phyloP scores from a whole-genome alignment of 371 early-diverging fungal species.

The Caulochytrium protostelioides region DNA sequence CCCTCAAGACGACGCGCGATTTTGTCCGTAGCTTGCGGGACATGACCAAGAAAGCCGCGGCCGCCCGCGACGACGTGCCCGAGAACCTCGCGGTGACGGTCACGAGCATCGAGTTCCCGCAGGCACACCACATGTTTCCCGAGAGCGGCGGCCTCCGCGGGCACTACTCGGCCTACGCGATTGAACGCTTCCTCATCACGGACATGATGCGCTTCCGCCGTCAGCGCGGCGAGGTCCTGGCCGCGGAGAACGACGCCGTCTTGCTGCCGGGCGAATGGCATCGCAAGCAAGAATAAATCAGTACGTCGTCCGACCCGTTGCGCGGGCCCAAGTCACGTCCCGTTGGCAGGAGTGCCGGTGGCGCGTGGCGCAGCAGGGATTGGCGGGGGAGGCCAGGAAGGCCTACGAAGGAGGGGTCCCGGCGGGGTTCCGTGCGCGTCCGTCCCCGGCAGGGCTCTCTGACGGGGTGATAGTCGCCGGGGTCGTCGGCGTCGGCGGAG shows the following conservation, averaged over 20 bases:
- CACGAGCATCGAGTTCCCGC: slow-evolving; percentile 13
- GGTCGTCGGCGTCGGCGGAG: no score
- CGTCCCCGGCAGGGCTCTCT: no score
- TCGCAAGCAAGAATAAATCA: slow-evolving; percentile 2
- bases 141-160: slow-evolving; percentile 5
- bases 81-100: no score
- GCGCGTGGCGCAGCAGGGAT: no score
- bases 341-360: no score
- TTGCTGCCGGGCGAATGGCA: background rate
- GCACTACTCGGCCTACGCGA: slow-evolving; percentile 12
- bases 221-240: no score
- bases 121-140: slow-evolving; percentile 11
- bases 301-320: background rate
- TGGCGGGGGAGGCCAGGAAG: no score
- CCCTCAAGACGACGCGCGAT: slow-evolving; percentile 9
- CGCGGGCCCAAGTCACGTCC: no score
- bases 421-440: no score
- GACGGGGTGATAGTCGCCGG: no score
- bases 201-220: no score
- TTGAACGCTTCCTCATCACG: slow-evolving; percentile 12
- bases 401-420: no score
- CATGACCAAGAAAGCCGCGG: slow-evolving; percentile 4
- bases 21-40: slow-evolving; percentile 9
- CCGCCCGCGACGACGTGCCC: slow-evolving; percentile 1
- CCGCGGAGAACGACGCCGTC: slow-evolving; percentile 1